These are phyloP conservation scores for Scedosporium minutisporum DNA, from an alignment of 2,329 filamentous ascomycete species.

Conservation along the genomic window DNA sequence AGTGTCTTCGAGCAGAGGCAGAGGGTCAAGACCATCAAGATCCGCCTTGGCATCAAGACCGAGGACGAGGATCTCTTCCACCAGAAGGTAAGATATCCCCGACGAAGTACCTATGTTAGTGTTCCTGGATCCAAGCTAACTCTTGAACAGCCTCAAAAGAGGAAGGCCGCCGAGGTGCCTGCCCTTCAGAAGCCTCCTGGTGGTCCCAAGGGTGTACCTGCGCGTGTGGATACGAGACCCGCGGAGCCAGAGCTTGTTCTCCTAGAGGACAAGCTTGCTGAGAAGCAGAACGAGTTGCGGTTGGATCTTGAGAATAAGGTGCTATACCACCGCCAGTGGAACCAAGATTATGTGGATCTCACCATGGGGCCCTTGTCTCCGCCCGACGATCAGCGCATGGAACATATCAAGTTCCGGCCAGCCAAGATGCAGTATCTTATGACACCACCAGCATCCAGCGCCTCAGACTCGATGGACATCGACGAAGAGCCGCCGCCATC, in stretches of 20 bases:
- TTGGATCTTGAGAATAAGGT: slow-evolving; percentile 80
- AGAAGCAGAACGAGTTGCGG: slow-evolving; percentile 73
- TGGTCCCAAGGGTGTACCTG: slow-evolving; percentile 59
- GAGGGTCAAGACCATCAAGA: slow-evolving; percentile 78
- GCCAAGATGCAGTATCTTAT: slow-evolving; percentile 63
- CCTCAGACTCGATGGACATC: slow-evolving; percentile 47
- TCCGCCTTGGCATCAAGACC: slow-evolving; percentile 77
- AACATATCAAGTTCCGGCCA: slow-evolving; percentile 59
- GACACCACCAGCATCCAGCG: slow-evolving; percentile 50
- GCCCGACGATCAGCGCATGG: slow-evolving; percentile 51
- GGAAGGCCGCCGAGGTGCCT: slow-evolving; percentile 51
- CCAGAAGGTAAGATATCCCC: slow-evolving; percentile 60
- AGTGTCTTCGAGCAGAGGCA: slow-evolving; percentile 74
- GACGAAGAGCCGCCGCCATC: slow-evolving; percentile 30
- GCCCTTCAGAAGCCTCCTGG: slow-evolving; percentile 51
- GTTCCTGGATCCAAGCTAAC: slow-evolving; percentile 21
- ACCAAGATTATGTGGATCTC: slow-evolving; percentile 78
- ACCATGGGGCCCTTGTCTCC: slow-evolving; percentile 80
- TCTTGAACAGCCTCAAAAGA: slow-evolving; percentile 55
- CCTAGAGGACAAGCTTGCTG: slow-evolving; percentile 65
- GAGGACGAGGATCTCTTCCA: slow-evolving; percentile 93
- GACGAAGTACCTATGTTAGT: slow-evolving; percentile 9
- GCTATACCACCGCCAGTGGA: slow-evolving; percentile 84
- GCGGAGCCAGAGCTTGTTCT: slow-evolving; percentile 71
- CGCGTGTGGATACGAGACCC: slow-evolving; percentile 58